phyloP scores from a whole-genome alignment of 2,329 filamentous ascomycete genomes.

The Reticulascus tulasneorum region DNA sequence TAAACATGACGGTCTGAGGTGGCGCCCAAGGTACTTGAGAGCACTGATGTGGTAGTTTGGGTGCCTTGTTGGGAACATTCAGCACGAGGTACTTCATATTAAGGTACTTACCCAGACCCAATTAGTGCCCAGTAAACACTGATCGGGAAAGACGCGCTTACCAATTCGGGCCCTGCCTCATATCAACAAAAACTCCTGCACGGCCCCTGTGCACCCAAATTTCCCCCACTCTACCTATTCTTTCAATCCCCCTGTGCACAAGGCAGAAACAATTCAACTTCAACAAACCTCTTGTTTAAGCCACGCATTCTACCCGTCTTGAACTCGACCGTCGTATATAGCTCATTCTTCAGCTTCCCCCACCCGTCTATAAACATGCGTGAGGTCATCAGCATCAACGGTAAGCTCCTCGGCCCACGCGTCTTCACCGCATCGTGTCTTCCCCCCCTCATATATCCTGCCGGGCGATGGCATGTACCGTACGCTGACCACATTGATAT shows the following conservation, averaged over 20 bases:
- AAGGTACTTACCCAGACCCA: constrained; percentile 2
- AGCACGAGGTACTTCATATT: too few relatives aligned
- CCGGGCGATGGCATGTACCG: constrained; percentile 3
- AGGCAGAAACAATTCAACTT: too few relatives aligned
- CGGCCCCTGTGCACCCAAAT: constrained; percentile 14
- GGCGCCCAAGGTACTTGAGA: too few relatives aligned
- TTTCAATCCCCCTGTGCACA: too few relatives aligned
- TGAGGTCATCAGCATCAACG: constrained; percentile 99
- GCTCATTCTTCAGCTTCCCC: constrained; percentile 8
- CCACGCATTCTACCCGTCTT: too few relatives aligned
- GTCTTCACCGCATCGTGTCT: constrained; percentile 41
- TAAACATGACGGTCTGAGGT: too few relatives aligned
- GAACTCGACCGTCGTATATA: constrained; percentile 20
- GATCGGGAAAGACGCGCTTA: constrained; percentile 14
- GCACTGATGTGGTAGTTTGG: too few relatives aligned
- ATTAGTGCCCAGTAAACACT: constrained; percentile 3
- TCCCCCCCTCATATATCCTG: constrained; percentile 13
- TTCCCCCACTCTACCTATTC: constrained; percentile 10
- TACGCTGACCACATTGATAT: constrained; percentile 17
- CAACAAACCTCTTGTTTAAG: too few relatives aligned
- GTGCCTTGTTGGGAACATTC: too few relatives aligned
- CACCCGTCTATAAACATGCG: constrained; percentile 65
- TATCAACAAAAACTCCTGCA: constrained; percentile 15
- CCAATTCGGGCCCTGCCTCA: constrained; percentile 14
- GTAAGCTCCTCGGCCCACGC: constrained; percentile 54